A percentile compares a stretch with the other conserved stretches of the same genome.
Conservation (phyloP, 2,329 filamentous ascomycete species). For the Pseudodiploospora longispora region DNA sequence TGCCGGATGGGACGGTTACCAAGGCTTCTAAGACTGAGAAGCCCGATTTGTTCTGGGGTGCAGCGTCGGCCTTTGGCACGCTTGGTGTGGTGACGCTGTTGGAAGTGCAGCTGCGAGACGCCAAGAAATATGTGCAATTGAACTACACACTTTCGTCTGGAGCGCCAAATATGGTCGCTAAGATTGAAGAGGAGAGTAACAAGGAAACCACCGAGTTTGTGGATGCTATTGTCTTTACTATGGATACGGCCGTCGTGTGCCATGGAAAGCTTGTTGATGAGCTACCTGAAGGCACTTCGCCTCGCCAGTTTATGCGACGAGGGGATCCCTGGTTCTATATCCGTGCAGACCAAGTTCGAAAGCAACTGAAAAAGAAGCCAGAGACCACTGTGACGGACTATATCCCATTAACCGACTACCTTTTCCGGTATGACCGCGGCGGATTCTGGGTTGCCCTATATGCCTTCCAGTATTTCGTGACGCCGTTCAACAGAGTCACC, state of each 20-base stretch:
- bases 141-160: slow-evolving; percentile 43
- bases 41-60: slow-evolving; percentile 55
- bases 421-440: slow-evolving; percentile 64
- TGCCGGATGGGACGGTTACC: slow-evolving; percentile 50
- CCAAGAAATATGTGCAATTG: slow-evolving; percentile 48
- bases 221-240: slow-evolving; percentile 59
- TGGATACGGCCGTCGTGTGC: slow-evolving; percentile 49
- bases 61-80: slow-evolving; percentile 58
- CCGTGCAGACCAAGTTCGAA: slow-evolving; percentile 44
- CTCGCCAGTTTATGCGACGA: slow-evolving; percentile 45
- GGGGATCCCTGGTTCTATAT: slow-evolving; percentile 69
- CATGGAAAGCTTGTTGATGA: slow-evolving; percentile 48
- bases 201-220: slow-evolving; percentile 51
- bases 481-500: slow-evolving; percentile 57
- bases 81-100: slow-evolving; percentile 58
- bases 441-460: slow-evolving; percentile 60
- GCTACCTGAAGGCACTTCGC: slow-evolving; percentile 24
- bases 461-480: slow-evolving; percentile 56
- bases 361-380: slow-evolving; percentile 16
- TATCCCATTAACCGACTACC: slow-evolving; percentile 56
- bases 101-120: slow-evolving; percentile 50
- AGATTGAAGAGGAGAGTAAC: slow-evolving; percentile 35
- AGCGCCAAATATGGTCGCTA: slow-evolving; percentile 28
- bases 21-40: slow-evolving; percentile 45
- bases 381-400: slow-evolving; percentile 35